phyloP scores from a whole-genome alignment of 2,329 filamentous ascomycete species.

The Colletotrichum lupini region DNA sequence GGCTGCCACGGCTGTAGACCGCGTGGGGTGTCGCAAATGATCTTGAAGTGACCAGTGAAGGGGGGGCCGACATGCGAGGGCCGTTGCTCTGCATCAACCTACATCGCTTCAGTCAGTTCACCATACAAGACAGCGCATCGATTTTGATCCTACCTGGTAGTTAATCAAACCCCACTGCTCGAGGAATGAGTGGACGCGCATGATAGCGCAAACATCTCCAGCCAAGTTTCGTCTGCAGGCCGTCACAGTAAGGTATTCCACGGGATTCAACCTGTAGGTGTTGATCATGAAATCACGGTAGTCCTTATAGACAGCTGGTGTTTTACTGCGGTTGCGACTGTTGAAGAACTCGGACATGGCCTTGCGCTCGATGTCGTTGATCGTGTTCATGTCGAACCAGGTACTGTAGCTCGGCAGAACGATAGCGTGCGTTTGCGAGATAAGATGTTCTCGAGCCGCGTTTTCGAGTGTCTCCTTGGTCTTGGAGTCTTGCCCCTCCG shows the following conservation, averaged over 20 bases:
- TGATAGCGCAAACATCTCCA: constrained; percentile 98
- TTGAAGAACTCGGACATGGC: constrained; percentile 99
- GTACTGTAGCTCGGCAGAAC: constrained; percentile 97
- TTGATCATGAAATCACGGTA: constrained; percentile 99
- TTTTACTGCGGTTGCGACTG: constrained; percentile 97
- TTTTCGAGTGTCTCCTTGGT: constrained; percentile 86
- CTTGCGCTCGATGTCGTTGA: constrained; percentile 93
- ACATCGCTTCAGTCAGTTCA: neutral
- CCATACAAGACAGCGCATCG: neutral
- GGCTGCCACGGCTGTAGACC: constrained; percentile 97
- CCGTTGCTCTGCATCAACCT: constrained; percentile 96
- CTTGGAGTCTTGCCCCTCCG: constrained; percentile 68
- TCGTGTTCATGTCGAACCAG: constrained; percentile 98
- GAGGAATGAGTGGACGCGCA: constrained; percentile 97
- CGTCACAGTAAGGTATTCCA: constrained; percentile 96
- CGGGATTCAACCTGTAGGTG: constrained; percentile 94
- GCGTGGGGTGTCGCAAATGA: constrained; percentile 94
- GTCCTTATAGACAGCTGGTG: constrained; percentile 95
- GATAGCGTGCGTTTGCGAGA: constrained; percentile 93
- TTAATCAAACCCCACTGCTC: constrained; percentile 99
- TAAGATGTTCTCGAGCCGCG: constrained; percentile 89
- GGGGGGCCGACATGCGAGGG: constrained; percentile 96
- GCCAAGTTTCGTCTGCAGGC: constrained; percentile 95
- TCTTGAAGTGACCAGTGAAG: constrained; percentile 96
- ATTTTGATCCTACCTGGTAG: constrained; percentile 78